Base-by-base conservation (phyloP, 345 rosid genomes). In the Hibiscus mutabilis region DNA sequence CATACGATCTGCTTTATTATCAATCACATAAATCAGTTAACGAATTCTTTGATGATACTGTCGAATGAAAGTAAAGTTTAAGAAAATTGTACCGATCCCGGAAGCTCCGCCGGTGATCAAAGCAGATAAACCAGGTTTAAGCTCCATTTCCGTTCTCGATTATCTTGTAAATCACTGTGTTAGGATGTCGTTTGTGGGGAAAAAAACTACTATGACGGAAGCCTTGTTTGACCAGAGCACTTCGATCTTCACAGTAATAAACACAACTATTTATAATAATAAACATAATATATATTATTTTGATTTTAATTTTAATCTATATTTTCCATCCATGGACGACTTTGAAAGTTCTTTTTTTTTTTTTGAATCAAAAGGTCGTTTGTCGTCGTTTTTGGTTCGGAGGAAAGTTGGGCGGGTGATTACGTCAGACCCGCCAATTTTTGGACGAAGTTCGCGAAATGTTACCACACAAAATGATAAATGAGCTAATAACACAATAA, bases 91-190 rank as follows among this genome's bases (percentile, higher is more conserved):
- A 91, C 98, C 98, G 77, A 94, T 87, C 15, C 98, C 98, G 13
- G 98, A 87, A 24, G 89, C 97, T 35, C 82, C 98, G 47, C 98
- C 98, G 22, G 97, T 91, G 84, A 94, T 88, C 14, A 94, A 46
- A 80, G 98, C 96, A 31, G 97, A 94, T 55, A 90, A 69, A 24
- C 96, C 98, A 21, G 96, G 92, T 73, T 84, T 91, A 66, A 94
- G 88, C 84, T 94, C 89, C 97, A 94, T 94, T 19, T 53, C 49
- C 14, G 12, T 7, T 19, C 11, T 46, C 15, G 13, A 33, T 33
- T 2, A 42, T 42, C 8, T 51, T 51, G 56, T 51, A 51, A 4
- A 51, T 51, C 21, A 15, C 56, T 16, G 56, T 51, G 19, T 51
- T 51, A 51, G 21, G 56, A 51, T 16, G 16, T 6, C 21, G 58